Conservation (phyloP, 2,329 filamentous ascomycete genomes). For the Calonectria fujianensis region DNA sequence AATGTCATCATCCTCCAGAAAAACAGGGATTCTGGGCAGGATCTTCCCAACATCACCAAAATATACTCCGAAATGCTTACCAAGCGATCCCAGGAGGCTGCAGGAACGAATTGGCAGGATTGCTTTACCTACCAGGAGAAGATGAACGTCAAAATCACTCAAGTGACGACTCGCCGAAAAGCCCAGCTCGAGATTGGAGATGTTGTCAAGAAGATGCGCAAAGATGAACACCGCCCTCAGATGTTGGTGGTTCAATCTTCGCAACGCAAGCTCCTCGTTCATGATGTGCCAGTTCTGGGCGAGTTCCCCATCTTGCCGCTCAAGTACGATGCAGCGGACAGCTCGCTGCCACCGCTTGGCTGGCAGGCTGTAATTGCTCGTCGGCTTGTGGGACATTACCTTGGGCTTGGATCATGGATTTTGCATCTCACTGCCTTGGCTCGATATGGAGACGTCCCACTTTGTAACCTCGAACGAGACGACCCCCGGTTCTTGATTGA, state of each 20-base stretch:
- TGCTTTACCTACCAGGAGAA: constrained; percentile 92
- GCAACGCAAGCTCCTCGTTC: constrained; percentile 85
- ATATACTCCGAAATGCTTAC: constrained; percentile 87
- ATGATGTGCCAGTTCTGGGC: constrained; percentile 88
- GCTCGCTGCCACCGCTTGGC: constrained; percentile 90
- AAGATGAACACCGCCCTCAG: constrained; percentile 86
- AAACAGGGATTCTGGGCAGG: constrained; percentile 83
- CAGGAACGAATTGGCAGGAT: constrained; percentile 83
- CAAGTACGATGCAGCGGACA: constrained; percentile 88
- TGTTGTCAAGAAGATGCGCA: constrained; percentile 90
- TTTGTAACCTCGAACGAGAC: constrained; percentile 96
- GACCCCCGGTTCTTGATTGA: constrained; percentile 97
- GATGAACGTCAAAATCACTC: constrained; percentile 88
- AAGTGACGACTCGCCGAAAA: constrained; percentile 92
- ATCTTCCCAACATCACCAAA: constrained; percentile 91
- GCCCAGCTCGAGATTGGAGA: constrained; percentile 92
- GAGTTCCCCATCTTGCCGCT: constrained; percentile 90
- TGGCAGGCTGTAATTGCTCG: constrained; percentile 95
- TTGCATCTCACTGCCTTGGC: constrained; percentile 90
- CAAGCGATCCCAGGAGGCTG: constrained; percentile 78
- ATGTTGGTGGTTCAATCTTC: constrained; percentile 95
- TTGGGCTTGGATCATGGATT: constrained; percentile 95
- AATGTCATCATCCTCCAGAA: constrained; percentile 93
- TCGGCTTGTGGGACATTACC: constrained; percentile 90
- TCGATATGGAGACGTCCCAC: constrained; percentile 92